Evolutionary conservation across 345 rosid genomes (phyloP).

Genomic region (Angophora floribunda): DNA sequence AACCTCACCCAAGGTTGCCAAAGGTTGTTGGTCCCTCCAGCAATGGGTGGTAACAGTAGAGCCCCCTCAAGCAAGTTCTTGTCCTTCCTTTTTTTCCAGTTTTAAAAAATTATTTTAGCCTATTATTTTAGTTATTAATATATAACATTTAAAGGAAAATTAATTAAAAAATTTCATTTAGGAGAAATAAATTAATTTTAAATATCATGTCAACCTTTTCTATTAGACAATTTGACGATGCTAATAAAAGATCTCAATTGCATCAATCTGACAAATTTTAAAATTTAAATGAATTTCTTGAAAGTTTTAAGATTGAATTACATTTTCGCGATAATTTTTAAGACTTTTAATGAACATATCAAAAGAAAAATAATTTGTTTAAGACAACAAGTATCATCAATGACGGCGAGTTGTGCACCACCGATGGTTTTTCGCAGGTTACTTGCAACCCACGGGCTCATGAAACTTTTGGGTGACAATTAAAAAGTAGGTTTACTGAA

Average conservation of each 20-base stretch:
- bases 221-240: fast-evolving
- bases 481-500: neutral
- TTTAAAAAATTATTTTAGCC: too few species aligned
- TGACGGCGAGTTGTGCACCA: neutral
- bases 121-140: too few species aligned
- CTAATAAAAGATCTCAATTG: fast-evolving
- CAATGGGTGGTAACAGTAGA: fast-evolving
- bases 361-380: neutral
- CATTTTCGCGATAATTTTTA: fast-evolving
- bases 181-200: neutral
- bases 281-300: too few species aligned
- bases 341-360: fast-evolving
- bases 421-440: neutral
- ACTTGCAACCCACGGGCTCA: neutral
- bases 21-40: neutral
- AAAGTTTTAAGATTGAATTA: fast-evolving
- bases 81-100: neutral
- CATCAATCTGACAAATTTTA: fast-evolving
- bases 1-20: too few species aligned
- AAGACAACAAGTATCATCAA: neutral
- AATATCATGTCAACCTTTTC: fast-evolving
- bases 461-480: neutral
- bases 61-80: fast-evolving
- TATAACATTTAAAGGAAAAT: too few species aligned
- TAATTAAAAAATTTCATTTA: too few species aligned